These are phyloP conservation scores for Diaporthe sp. DNA, from an alignment of 2,329 filamentous ascomycete genomes.

Conservation along the genomic window DNA sequence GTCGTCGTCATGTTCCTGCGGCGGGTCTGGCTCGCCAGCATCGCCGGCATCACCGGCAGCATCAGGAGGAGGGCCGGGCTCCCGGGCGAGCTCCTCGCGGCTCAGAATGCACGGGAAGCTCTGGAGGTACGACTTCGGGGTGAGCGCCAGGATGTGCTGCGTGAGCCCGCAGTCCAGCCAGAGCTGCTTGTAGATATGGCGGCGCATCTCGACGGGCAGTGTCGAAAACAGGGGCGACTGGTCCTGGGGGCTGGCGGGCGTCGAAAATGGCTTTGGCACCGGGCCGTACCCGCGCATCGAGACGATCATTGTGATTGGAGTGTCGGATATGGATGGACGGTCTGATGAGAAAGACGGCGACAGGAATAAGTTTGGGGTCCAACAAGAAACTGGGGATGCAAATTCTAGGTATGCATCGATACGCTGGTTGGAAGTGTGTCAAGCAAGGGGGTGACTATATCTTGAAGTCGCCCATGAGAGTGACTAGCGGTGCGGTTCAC, in stretches of 20 bases:
- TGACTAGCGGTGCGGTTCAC: neutral
- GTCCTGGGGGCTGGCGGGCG: neutral
- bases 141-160: conserved; percentile 25
- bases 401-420: neutral
- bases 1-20: conserved; percentile 10
- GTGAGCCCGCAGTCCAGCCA: conserved; percentile 32
- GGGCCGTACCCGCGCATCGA: no score
- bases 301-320: no score
- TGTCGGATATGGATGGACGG: neutral
- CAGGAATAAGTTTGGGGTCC: neutral
- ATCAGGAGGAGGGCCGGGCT: neutral
- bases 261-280: neutral
- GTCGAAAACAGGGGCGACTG: conserved; percentile 42
- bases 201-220: conserved; percentile 38
- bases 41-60: neutral
- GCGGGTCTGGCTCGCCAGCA: neutral
- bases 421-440: neutral
- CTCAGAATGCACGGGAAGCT: conserved; percentile 29
- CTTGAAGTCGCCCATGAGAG: neutral
- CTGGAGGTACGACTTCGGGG: neutral
- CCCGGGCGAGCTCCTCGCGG: neutral
- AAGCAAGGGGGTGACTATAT: neutral
- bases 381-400: neutral
- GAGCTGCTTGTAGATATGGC: conserved; percentile 38
- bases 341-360: neutral